Evolutionary conservation across 345 rosid genomes (phyloP), one percentile per base, ranked within the genome.

Genomic region (Salix suchowensis): DNA sequence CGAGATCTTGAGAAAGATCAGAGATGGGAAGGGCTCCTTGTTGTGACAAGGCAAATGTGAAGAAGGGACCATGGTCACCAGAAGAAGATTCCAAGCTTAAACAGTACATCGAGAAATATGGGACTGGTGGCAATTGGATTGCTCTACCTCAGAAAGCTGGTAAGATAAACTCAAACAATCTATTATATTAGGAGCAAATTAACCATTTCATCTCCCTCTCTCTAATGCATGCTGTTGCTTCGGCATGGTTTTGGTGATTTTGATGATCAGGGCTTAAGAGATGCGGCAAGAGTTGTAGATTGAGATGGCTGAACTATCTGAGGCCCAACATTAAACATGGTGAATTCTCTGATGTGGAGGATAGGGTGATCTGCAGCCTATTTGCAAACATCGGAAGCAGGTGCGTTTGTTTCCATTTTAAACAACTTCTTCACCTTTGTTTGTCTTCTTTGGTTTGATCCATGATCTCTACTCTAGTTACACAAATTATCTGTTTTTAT

Each of bases 251-350:
- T 66, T 74, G 69, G 28, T 76, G 71, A 39, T 62, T 58, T 65
- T 76, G 19, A 72, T 79, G 67, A 28, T 46, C 72, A 92, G 98
- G 96, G 64, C 81, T 94, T 78, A 91, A 85, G 85, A 94, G 98
- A 84, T 92, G 98, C 87, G 98, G 98, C 36, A 94, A 94, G 87
- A 94, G 98, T 83, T 94, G 98, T 80, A 91, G 97, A 82, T 76
- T 94, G 80, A 87, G 98, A 84, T 94, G 98, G 98, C 89, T 94
- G 15, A 94, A 94, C 88, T 94, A 94, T 85, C 89, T 94, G 65
- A 91, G 98, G 83, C 98, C 98, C 9, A 89, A 94, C 78, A 89
- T 94, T 69, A 94, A 91, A 81, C 98, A 94, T 87, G 98, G 98
- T 46, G 95, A 90, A 73, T 94, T 94, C 84, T 85, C 97, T 77